These are phyloP conservation scores for Tricholoma sp. DNA, from an alignment of 768 basidiomycete genomes.

Conservation along the genomic window DNA sequence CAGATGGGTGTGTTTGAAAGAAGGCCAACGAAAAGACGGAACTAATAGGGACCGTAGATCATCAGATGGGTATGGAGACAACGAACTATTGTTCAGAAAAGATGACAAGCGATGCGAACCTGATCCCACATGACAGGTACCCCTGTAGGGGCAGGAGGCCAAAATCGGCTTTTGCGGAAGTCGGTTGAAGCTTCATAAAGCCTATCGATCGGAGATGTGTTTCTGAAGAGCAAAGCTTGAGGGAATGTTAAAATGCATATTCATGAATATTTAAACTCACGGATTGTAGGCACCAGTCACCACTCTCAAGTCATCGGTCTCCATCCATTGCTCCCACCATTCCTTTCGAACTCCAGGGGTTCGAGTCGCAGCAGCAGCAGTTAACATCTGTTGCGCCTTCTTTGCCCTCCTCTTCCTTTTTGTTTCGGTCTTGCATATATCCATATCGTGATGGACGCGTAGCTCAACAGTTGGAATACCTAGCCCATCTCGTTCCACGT, in stretches of 20 bases:
- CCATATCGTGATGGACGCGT: conserved; percentile 45
- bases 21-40: conserved; percentile 57
- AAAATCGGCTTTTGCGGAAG: conserved; percentile 40
- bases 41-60: conserved; percentile 31
- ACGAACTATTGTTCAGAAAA: background rate
- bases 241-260: background rate
- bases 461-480: conserved; percentile 65
- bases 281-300: conserved; percentile 37
- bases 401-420: conserved; percentile 46
- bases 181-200: conserved; percentile 54
- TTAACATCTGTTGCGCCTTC: conserved; percentile 14
- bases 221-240: conserved; percentile 26
- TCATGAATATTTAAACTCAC: conserved; percentile 32
- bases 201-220: conserved; percentile 43
- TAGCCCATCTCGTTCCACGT: conserved; percentile 58
- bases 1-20: conserved; percentile 43
- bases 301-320: conserved; percentile 46
- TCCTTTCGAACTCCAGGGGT: conserved; percentile 22
- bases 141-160: conserved; percentile 35
- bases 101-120: conserved; percentile 28
- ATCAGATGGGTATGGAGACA: conserved; percentile 1
- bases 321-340: conserved; percentile 76
- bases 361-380: background rate
- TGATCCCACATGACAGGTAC: conserved; percentile 57
- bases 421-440: conserved; percentile 52